Evolutionary conservation across 108 stramenopile species (phyloP), one percentile per base, ranked within the genome.

Genomic region (Hondaea fermentalgiana): DNA sequence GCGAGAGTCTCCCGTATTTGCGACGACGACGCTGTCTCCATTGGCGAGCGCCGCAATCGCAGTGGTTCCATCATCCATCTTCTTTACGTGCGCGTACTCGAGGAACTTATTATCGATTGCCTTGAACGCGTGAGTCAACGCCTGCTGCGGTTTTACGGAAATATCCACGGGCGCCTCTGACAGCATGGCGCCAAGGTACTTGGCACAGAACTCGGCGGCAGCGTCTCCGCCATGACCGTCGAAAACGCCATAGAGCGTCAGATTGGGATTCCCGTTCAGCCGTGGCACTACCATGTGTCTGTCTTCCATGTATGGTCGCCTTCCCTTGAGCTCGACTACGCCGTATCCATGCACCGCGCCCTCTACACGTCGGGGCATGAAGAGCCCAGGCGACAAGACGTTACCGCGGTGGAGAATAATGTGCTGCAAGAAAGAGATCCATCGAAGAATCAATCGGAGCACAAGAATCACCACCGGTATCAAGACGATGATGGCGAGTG

Each of bases 1-100:
- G n/a, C 93, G 91, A 5, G 69, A 91, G 87, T 93, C 93, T 6
- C 93, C 93, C 16, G 60, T 59, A 69, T 92, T 92, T 58, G 91
- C 92, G 5, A 93, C 90, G 16, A 21, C 25, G 28, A 89, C 5
- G 5, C 10, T 17, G 19, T 88, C 21, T 6, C 89, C 89, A 23
- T 49, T 28, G 16, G 88, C 47, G 2, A 93, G 35, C 21, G 88
- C 90, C 5, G 43, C 89, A 14, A 92, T n/a, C 14, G 89, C 92
- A 17, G 93, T 93, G 16, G 93, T 91, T 8, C 93, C 93, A 57
- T 93, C 93, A 45, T 88, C 87, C 88, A 89, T 57, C 57, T 43
- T 88, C 4, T 35, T 6, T 21, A 64, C 45, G 60, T 88, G 45
- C 76, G 76, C 76, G 28, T 53, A 47, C 51, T 83, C 76, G n/a